Evolutionary conservation across 148 eudicot genomes (phyloP).

Genomic region (Oxyria digyna): DNA sequence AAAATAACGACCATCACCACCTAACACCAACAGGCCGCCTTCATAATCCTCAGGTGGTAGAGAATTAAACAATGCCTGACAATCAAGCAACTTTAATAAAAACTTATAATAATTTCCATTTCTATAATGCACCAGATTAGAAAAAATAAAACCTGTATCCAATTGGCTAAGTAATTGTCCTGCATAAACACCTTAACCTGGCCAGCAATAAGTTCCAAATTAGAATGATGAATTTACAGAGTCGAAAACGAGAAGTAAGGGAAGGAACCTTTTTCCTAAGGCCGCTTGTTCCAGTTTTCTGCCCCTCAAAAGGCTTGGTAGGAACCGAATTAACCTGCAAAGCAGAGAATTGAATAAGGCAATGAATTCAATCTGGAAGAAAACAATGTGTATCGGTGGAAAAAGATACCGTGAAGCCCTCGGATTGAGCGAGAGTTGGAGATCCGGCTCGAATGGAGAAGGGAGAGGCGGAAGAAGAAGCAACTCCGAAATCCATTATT

Average conservation of each 20-base stretch:
- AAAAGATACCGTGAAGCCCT: constrained; percentile 34
- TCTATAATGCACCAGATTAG: neutral
- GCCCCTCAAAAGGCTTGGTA: constrained; percentile 75
- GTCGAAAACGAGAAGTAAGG: neutral
- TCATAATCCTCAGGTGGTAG: constrained; percentile 71
- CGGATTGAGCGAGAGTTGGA: constrained; percentile 25
- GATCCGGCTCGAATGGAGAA: constrained; percentile 31
- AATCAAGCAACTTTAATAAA: constrained; percentile 11
- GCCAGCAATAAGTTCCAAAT: neutral
- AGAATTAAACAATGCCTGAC: constrained; percentile 79
- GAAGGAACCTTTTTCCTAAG: constrained; percentile 72
- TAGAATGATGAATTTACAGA: neutral
- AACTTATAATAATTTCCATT: neutral
- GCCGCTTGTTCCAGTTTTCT: constrained; percentile 95
- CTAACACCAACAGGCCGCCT: constrained; percentile 74
- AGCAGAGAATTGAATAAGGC: neutral
- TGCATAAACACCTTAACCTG: constrained; percentile 92
- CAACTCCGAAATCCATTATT: constrained; percentile 5
- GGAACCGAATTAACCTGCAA: constrained; percentile 56
- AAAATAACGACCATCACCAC: constrained; percentile 98
- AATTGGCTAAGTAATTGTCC: constrained; percentile 89
- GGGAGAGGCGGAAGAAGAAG: constrained; percentile 8
- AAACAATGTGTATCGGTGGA: neutral
- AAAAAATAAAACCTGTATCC: constrained; percentile 75
- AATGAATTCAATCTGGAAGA: neutral